phyloP scores from a whole-genome alignment of 805 yeast species.

The Kodamaea sagamina region DNA sequence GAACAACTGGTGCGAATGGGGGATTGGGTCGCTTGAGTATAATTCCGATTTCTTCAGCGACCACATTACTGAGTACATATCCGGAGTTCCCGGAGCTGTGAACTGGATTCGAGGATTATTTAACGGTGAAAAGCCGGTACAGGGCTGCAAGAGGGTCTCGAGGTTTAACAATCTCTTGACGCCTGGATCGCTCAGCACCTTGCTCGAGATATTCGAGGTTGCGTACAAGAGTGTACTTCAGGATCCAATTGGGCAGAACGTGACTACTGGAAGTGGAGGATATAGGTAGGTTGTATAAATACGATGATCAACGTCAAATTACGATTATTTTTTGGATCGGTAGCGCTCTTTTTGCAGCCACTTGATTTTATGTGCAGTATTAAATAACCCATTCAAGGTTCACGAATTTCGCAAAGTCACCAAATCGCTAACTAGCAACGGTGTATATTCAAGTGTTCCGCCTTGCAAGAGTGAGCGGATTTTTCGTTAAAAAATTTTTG shows the following conservation, averaged over 20 bases:
- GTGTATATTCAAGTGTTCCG: no score
- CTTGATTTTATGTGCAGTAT: no score
- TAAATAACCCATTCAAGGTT: no score
- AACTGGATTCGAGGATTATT: constrained; percentile 23
- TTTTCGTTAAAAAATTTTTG: no score
- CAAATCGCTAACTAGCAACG: no score
- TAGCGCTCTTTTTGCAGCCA: no score
- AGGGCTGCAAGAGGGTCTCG: constrained; percentile 35
- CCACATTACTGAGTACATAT: constrained; percentile 19
- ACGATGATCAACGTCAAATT: no score
- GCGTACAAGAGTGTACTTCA: neutral
- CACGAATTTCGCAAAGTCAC: no score
- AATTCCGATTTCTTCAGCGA: constrained; percentile 13
- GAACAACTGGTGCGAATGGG: constrained; percentile 16
- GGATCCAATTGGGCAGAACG: constrained; percentile 9
- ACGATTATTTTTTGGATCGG: neutral
- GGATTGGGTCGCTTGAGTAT: constrained; percentile 14
- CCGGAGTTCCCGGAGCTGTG: constrained; percentile 20
- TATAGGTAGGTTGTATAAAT: no score
- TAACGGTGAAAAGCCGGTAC: constrained; percentile 16
- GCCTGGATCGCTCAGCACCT: constrained; percentile 31
- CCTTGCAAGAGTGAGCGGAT: no score
- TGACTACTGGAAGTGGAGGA: neutral
- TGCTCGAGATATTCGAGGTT: neutral
- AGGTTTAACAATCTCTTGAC: constrained; percentile 48